These are phyloP conservation scores for Pseudopithomyces chartarum DNA, from an alignment of 2,329 filamentous ascomycete species.

Conservation along the genomic window DNA sequence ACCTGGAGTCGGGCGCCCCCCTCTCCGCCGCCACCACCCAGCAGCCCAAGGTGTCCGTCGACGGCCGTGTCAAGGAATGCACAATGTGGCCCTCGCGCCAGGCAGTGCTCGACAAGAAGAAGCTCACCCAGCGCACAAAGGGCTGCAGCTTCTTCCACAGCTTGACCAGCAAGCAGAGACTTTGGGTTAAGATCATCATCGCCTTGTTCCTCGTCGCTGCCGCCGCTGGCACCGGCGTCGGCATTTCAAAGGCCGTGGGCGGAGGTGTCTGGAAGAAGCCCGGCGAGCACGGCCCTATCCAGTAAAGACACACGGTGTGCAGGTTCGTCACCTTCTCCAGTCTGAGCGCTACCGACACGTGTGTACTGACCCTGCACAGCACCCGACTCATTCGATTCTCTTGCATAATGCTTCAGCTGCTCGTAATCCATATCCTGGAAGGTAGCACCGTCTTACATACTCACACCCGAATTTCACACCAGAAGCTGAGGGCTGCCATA, in stretches of 20 bases:
- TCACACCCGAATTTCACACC: slow-evolving; percentile 4
- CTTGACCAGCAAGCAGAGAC: slow-evolving; percentile 50
- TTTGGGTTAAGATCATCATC: slow-evolving; percentile 52
- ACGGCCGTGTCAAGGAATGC: slow-evolving; percentile 54
- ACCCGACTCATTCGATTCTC: neutral
- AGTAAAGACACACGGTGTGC: slow-evolving; percentile 21
- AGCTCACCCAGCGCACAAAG: slow-evolving; percentile 43
- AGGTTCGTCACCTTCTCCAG: slow-evolving; percentile 10
- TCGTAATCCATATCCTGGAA: neutral
- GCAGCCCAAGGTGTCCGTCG: slow-evolving; percentile 47
- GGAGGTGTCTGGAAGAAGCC: slow-evolving; percentile 52
- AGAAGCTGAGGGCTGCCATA: neutral
- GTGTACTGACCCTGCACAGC: neutral
- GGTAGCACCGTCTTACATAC: slow-evolving; percentile 3
- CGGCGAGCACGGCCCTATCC: slow-evolving; percentile 42
- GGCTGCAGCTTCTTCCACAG: slow-evolving; percentile 49
- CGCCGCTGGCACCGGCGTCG: slow-evolving; percentile 54
- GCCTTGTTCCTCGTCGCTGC: slow-evolving; percentile 52
- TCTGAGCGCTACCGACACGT: neutral
- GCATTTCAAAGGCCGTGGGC: slow-evolving; percentile 55
- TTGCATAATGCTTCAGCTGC: neutral
- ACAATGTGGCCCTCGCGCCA: slow-evolving; percentile 58
- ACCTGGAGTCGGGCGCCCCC: slow-evolving; percentile 45
- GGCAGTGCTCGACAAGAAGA: slow-evolving; percentile 51
- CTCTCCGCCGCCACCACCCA: slow-evolving; percentile 47